Evolutionary conservation across 2,329 filamentous ascomycete species (phyloP).

Genomic region (Stagonosporopsis vannaccii): DNA sequence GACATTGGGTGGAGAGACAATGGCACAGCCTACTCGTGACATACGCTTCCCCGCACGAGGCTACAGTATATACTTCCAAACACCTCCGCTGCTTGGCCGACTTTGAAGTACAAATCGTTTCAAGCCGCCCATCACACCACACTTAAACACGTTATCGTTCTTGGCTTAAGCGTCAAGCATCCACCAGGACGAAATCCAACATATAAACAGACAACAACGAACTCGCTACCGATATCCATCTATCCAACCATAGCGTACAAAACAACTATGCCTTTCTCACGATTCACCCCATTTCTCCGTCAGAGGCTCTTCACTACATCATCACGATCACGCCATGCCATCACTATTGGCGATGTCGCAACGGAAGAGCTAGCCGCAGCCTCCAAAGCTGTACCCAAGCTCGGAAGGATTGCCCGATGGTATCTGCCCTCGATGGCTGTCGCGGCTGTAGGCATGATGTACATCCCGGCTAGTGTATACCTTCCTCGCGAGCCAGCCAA

Average conservation of each 20-base stretch:
- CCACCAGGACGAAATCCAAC: conserved; percentile 1
- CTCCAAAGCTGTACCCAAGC: conserved; percentile 36
- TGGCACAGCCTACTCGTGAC: conserved; percentile 39
- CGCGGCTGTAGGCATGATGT: conserved; percentile 42
- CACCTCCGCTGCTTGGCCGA: conserved; percentile 24
- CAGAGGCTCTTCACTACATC: conserved; percentile 43
- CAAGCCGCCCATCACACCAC: conserved; percentile 22
- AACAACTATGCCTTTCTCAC: conserved; percentile 39
- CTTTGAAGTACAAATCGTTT: conserved; percentile 26
- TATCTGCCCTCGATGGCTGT: conserved; percentile 46
- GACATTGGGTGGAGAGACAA: conserved; percentile 36
- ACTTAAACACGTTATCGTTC: conserved; percentile 21
- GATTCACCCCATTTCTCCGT: conserved; percentile 31
- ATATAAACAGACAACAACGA: conserved; percentile 7
- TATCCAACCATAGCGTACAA: conserved; percentile 3
- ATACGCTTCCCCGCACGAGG: conserved; percentile 33
- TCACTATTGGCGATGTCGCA: conserved; percentile 34
- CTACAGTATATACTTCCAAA: conserved; percentile 34
- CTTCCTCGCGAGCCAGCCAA: conserved; percentile 20
- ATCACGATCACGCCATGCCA: conserved; percentile 32
- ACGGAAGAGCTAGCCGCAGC: conserved; percentile 35
- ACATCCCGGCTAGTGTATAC: conserved; percentile 33
- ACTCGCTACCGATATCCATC: background rate
- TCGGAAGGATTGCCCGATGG: conserved; percentile 45
- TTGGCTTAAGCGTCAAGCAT: conserved; percentile 21